Conservation (phyloP, 2,329 filamentous ascomycete genomes). For the Escovopsis weberi region DNA sequence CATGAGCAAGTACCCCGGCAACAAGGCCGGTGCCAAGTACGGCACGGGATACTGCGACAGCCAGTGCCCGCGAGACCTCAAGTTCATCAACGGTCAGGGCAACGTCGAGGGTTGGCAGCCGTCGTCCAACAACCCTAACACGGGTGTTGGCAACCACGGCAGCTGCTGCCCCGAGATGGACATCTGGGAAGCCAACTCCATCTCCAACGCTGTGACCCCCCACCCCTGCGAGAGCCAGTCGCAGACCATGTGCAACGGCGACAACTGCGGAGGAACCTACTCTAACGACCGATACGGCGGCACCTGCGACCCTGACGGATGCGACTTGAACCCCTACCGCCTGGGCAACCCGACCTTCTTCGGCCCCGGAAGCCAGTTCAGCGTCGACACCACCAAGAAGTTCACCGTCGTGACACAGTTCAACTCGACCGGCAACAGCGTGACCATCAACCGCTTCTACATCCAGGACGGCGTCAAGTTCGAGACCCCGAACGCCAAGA, state of each 20-base stretch:
- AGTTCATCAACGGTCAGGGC: conserved; percentile 42
- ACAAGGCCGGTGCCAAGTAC: conserved; percentile 41
- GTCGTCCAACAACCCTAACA: conserved; percentile 38
- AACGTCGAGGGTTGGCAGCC: conserved; percentile 38
- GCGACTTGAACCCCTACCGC: conserved; percentile 57
- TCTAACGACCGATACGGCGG: conserved; percentile 41
- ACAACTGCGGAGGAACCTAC: conserved; percentile 39
- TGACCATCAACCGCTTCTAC: conserved; percentile 50
- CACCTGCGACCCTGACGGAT: conserved; percentile 53
- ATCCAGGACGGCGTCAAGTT: conserved; percentile 39
- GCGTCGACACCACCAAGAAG: conserved; percentile 42
- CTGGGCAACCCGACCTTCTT: conserved; percentile 50
- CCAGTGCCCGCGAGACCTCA: conserved; percentile 39
- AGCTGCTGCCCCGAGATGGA: conserved; percentile 52
- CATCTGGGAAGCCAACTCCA: conserved; percentile 50
- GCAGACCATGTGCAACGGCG: conserved; percentile 34
- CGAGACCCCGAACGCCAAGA: conserved; percentile 38
- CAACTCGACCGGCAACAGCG: conserved; percentile 35
- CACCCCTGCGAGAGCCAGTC: conserved; percentile 43
- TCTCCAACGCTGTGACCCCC: conserved; percentile 49
- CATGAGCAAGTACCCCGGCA: conserved; percentile 31
- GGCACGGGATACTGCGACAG: conserved; percentile 42
- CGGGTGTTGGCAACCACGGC: conserved; percentile 36
- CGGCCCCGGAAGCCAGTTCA: conserved; percentile 37
- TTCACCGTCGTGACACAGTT: conserved; percentile 57